Percentiles rank a stretch among this genome's conserved stretches.
Evolutionary conservation across 345 rosid genomes (phyloP).

Genomic region (Eucalyptus melliodora): DNA sequence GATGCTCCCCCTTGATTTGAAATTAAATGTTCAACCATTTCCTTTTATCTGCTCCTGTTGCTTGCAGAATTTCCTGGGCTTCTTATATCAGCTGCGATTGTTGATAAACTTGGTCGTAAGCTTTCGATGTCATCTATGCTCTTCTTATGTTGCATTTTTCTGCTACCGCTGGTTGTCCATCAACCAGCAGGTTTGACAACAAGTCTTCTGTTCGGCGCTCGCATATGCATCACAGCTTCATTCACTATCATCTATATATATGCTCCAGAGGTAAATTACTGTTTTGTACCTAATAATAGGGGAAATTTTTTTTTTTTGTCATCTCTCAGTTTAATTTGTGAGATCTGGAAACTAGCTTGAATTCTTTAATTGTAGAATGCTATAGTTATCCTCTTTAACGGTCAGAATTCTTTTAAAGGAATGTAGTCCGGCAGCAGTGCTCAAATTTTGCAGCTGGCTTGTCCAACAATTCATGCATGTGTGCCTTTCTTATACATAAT

Average conservation of each 20-base stretch:
- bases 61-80: constrained; percentile 81
- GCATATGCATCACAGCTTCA: constrained; percentile 75
- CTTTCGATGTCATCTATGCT: constrained; percentile 71
- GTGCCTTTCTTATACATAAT: background rate
- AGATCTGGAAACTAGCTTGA: background rate
- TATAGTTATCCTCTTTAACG: background rate
- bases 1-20: background rate
- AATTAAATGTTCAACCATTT: background rate
- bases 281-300: background rate
- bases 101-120: constrained; percentile 81
- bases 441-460: background rate
- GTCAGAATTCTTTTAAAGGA: background rate
- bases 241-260: constrained; percentile 66
- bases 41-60: background rate
- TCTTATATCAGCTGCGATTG: constrained; percentile 54
- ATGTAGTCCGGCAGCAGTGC: background rate
- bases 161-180: constrained; percentile 65
- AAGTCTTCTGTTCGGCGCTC: constrained; percentile 61
- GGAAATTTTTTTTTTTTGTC: background rate
- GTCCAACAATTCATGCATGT: background rate
- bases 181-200: constrained; percentile 58
- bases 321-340: background rate
- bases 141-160: constrained; percentile 54
- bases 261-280: constrained; percentile 73
- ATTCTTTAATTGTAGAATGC: background rate